These are phyloP conservation scores for Clitopilus passeckerianus DNA, from an alignment of 768 basidiomycete species.

Conservation along the genomic window DNA sequence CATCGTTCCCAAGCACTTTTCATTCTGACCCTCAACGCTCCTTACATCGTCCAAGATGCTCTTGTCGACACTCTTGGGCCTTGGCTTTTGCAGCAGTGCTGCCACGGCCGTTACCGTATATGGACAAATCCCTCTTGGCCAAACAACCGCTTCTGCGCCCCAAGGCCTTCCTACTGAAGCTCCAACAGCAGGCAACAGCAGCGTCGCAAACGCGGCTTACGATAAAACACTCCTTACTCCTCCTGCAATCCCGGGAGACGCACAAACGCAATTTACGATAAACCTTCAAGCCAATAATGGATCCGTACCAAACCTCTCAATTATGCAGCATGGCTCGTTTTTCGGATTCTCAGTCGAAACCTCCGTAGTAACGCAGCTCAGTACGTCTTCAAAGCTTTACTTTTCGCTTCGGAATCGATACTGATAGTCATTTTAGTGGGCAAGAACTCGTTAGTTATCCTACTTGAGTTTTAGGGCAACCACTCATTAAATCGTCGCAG, in stretches of 20 bases:
- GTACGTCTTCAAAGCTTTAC: slow-evolving; percentile 40
- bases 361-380: slow-evolving; percentile 61
- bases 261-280: slow-evolving; percentile 38
- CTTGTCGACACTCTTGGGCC: slow-evolving; percentile 4
- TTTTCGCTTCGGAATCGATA: background rate
- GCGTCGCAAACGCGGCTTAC: slow-evolving; percentile 35
- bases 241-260: slow-evolving; percentile 43
- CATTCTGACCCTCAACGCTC: background rate
- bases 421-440: slow-evolving; percentile 34
- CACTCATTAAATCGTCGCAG: slow-evolving; percentile 21
- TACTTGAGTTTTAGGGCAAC: slow-evolving; percentile 3
- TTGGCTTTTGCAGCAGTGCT: slow-evolving; percentile 6
- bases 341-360: slow-evolving; percentile 75
- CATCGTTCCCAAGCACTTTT: slow-evolving; percentile 1
- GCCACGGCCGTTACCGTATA: slow-evolving; percentile 23
- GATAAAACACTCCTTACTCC: slow-evolving; percentile 45
- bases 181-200: slow-evolving; percentile 9
- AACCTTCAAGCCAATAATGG: slow-evolving; percentile 30
- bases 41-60: slow-evolving; percentile 6
- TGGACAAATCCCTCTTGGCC: slow-evolving; percentile 25
- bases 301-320: slow-evolving; percentile 28
- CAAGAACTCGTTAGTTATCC: slow-evolving; percentile 37
- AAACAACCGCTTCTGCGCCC: slow-evolving; percentile 6
- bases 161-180: slow-evolving; percentile 1
- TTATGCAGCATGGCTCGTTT: slow-evolving; percentile 47